A percentile compares a stretch with the other conserved stretches of the same genome.
Conservation (phyloP, 2,329 filamentous ascomycete genomes). For the Colletotrichum eremochloae region DNA sequence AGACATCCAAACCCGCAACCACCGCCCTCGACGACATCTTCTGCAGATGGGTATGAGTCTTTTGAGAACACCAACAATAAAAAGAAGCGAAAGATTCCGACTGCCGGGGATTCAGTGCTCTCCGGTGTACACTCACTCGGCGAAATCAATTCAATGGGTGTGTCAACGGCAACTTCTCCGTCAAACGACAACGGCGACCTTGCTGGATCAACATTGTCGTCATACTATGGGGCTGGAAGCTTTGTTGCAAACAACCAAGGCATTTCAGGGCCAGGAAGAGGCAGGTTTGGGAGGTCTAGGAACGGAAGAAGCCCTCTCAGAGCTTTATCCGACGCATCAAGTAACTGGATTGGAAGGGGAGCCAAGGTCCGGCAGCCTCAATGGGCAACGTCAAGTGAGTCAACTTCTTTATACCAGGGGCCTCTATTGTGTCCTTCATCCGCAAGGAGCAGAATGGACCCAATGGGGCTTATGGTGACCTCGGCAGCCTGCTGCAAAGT, state of each 20-base stretch:
- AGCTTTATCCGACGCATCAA: conserved; percentile 70
- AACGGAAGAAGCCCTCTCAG: conserved; percentile 74
- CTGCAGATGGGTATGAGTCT: conserved; percentile 91
- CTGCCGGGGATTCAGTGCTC: conserved; percentile 75
- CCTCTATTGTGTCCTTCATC: conserved; percentile 14
- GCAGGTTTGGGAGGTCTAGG: conserved; percentile 79
- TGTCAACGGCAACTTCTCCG: conserved; percentile 51
- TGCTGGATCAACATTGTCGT: conserved; percentile 48
- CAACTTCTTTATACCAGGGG: neutral
- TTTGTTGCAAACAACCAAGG: conserved; percentile 62
- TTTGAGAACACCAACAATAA: conserved; percentile 99
- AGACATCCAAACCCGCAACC: conserved; percentile 65
- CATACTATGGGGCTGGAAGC: conserved; percentile 61
- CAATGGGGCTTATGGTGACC: neutral
- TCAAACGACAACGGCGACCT: conserved; percentile 51
- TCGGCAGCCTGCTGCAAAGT: neutral
- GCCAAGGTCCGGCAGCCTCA: conserved; percentile 61
- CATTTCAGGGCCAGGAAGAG: conserved; percentile 87
- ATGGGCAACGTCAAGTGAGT: conserved; percentile 63
- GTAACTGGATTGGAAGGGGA: conserved; percentile 66
- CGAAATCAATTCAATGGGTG: conserved; percentile 49
- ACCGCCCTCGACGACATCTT: conserved; percentile 77
- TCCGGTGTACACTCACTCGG: conserved; percentile 54
- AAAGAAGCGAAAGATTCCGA: conserved; percentile 98
- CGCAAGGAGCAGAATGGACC: neutral